These are phyloP conservation scores for Ceratocystis variospora DNA, from an alignment of 2,329 filamentous ascomycete species.

Conservation along the genomic window DNA sequence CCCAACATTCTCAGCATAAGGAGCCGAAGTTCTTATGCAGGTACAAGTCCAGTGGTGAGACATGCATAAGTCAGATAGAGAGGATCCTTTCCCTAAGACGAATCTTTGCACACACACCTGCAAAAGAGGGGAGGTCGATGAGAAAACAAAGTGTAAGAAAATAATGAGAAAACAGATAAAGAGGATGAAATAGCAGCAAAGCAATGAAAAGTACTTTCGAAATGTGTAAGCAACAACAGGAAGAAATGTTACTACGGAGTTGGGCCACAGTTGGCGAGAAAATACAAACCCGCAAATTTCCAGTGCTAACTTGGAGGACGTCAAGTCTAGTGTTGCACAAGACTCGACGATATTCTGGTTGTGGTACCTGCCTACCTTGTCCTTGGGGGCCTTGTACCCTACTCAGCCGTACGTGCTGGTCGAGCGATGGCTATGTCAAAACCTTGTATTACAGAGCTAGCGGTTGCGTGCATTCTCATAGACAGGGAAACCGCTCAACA, in stretches of 20 bases:
- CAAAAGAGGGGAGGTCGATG: background rate
- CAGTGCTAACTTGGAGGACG: background rate
- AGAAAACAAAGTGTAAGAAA: background rate
- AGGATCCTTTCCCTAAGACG: background rate
- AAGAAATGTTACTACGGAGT: background rate
- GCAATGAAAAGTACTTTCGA: background rate
- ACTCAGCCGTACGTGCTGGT: background rate
- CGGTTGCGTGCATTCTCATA: background rate
- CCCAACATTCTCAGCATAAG: background rate
- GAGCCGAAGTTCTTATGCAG: constrained; percentile 6
- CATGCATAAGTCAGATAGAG: background rate
- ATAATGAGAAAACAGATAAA: background rate
- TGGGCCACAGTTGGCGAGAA: too few relatives aligned
- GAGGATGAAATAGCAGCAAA: background rate
- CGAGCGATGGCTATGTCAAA: background rate
- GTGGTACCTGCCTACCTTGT: background rate
- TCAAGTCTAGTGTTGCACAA: background rate
- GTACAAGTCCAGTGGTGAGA: background rate
- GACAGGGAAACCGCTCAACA: background rate
- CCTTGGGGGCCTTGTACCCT: background rate
- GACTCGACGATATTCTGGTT: background rate
- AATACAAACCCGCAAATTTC: too few relatives aligned
- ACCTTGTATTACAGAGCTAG: background rate
- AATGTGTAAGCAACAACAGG: background rate
- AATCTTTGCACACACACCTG: background rate